Evolutionary conservation across 192 early-diverging fungal species (phyloP).

Genomic region (Diversispora epigaea): DNA sequence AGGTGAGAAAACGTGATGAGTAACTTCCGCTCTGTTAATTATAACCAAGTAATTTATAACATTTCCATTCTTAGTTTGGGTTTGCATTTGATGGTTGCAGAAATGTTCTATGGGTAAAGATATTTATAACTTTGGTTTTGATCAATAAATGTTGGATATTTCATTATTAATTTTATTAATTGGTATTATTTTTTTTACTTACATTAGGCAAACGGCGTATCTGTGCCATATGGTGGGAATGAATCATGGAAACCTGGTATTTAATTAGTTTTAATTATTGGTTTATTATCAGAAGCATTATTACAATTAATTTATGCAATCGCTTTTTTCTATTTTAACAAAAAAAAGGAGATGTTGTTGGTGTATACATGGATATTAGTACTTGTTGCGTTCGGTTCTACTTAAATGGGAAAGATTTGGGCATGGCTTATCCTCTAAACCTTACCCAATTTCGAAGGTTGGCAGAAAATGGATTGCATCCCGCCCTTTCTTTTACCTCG

Average conservation of each 20-base stretch:
- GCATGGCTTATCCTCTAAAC: constrained; percentile 48
- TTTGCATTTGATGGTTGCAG: constrained; percentile 80
- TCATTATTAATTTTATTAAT: constrained; percentile 27
- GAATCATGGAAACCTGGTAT: constrained; percentile 54
- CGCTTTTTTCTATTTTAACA: not conserved
- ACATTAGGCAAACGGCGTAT: constrained; percentile 48
- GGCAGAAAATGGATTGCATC: constrained; percentile 54
- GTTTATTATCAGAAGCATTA: not conserved
- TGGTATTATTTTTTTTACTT: not conserved
- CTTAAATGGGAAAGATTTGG: constrained; percentile 69
- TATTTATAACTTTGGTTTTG: not conserved
- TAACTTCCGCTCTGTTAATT: not conserved
- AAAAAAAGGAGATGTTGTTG: constrained; percentile 47
- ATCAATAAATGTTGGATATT: constrained; percentile 24
- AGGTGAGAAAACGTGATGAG: constrained; percentile 38
- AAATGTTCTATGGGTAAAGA: constrained; percentile 69
- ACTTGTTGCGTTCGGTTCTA: constrained; percentile 36
- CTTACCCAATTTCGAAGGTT: constrained; percentile 39
- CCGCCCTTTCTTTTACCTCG: constrained; percentile 72
- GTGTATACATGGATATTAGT: constrained; percentile 33
- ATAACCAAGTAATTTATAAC: not conserved
- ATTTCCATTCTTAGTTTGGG: constrained; percentile 49
- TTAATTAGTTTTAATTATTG: not conserved
- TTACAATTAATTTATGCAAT: not conserved
- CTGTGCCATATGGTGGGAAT: constrained; percentile 45